phyloP scores from a whole-genome alignment of 352 stramenopile genomes.

The Globisporangium sylvaticum region DNA sequence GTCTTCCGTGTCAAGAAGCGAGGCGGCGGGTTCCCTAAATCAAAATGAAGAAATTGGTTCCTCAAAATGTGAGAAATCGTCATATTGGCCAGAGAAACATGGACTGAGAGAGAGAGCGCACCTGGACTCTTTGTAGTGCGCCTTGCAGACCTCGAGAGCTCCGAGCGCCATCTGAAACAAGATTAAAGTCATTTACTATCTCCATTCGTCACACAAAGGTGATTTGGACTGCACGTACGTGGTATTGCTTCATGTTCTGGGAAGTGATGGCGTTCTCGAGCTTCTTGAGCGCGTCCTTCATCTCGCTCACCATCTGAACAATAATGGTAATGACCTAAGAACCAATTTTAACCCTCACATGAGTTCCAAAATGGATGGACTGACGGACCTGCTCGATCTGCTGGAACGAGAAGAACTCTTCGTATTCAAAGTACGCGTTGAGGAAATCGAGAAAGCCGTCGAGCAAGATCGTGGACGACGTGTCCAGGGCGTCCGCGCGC shows the following conservation, averaged over 20 bases:
- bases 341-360: conserved; percentile 17
- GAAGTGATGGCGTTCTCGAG: conserved; percentile 58
- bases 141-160: conserved; percentile 38
- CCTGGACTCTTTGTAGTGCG: conserved; percentile 31
- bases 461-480: conserved; percentile 40
- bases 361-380: neutral
- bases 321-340: conserved; percentile 3
- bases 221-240: conserved; percentile 30
- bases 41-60: neutral
- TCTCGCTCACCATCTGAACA: conserved; percentile 15
- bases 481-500: conserved; percentile 14
- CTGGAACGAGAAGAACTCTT: conserved; percentile 58
- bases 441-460: conserved; percentile 77
- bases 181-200: neutral
- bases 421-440: conserved; percentile 77
- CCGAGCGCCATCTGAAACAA: conserved; percentile 53
- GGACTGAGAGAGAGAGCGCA: conserved; percentile 4
- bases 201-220: neutral
- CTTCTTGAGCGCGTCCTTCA: conserved; percentile 28
- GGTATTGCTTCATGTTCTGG: conserved; percentile 59
- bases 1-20: conserved; percentile 10
- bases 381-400: conserved; percentile 33
- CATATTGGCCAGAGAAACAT: neutral
- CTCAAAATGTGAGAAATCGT: neutral
- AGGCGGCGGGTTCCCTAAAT: neutral